A percentile compares a stretch with the other conserved stretches of the same genome.
phyloP scores from a whole-genome alignment of 2,329 filamentous ascomycete genomes.

The Plectosphaerella plurivora region DNA sequence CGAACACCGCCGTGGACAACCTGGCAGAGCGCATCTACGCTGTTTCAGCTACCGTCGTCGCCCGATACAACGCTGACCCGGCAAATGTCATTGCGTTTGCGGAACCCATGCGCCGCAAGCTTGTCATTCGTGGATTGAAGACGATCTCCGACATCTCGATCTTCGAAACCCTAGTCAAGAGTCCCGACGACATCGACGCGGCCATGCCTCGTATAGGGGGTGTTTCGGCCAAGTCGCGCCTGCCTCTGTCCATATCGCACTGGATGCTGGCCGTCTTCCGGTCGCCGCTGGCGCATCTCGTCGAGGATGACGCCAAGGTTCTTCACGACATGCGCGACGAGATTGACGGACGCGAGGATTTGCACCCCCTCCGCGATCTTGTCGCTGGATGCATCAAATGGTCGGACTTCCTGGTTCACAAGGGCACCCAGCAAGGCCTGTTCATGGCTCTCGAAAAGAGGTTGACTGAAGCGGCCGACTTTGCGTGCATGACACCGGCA shows the following conservation, averaged over 20 bases:
- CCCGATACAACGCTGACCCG: neutral
- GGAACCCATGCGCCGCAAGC: neutral
- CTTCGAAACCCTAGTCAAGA: too few relatives aligned
- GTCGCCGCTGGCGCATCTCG: neutral
- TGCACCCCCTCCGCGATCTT: neutral
- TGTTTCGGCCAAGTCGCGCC: conserved; percentile 2
- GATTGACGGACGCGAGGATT: neutral
- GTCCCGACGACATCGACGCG: too few relatives aligned
- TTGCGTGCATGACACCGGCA: conserved; percentile 9
- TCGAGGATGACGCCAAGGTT: neutral
- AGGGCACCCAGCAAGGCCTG: neutral
- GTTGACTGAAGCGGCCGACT: conserved; percentile 14
- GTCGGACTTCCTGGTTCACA: neutral
- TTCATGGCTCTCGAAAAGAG: conserved; percentile 12
- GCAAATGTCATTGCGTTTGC: too few relatives aligned
- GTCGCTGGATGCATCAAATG: neutral
- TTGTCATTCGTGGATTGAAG: conserved; percentile 7
- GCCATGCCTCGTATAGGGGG: too few relatives aligned
- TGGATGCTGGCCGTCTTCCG: conserved; percentile 1
- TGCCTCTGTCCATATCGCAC: conserved; percentile 2
- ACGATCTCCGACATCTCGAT: too few relatives aligned
- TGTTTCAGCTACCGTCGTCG: neutral
- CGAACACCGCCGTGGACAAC: conserved; percentile 11
- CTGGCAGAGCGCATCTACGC: conserved; percentile 3
- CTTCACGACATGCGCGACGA: neutral